Percentiles rank a stretch among this genome's conserved stretches.
Conservation (phyloP, 2,329 filamentous ascomycete genomes). For the Chaetomium globosum region DNA sequence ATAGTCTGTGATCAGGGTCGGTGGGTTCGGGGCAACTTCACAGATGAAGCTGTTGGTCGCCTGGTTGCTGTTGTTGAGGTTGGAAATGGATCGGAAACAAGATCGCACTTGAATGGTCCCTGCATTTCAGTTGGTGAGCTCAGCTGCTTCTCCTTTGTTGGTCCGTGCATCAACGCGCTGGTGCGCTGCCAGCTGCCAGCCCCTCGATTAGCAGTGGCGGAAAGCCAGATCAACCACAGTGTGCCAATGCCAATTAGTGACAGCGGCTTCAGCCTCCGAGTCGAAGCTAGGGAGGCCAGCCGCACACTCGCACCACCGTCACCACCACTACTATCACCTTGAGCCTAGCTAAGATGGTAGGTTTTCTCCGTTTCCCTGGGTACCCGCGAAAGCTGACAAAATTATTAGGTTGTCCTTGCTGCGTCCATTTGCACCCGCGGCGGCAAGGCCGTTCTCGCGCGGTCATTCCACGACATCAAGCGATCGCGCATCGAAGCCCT, state of each 20-base stretch:
- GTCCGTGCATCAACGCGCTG: background rate
- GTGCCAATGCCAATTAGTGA: slow-evolving; percentile 27
- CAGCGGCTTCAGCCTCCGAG: slow-evolving; percentile 9
- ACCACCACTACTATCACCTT: slow-evolving; percentile 16
- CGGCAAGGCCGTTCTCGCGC: slow-evolving; percentile 96
- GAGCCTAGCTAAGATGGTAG: slow-evolving; percentile 46
- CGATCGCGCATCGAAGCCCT: slow-evolving; percentile 95
- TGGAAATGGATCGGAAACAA: slow-evolving; percentile 12
- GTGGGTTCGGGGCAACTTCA: background rate
- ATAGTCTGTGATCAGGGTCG: background rate
- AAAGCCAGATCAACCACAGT: slow-evolving; percentile 35
- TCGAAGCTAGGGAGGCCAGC: slow-evolving; percentile 11
- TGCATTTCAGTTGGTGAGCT: slow-evolving; percentile 13
- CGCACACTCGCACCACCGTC: slow-evolving; percentile 21
- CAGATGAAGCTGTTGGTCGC: background rate
- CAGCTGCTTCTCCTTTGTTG: background rate
- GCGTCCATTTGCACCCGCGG: slow-evolving; percentile 98
- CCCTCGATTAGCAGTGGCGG: slow-evolving; percentile 29
- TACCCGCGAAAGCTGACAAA: slow-evolving; percentile 23
- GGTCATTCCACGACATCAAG: slow-evolving; percentile 97
- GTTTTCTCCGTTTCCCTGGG: slow-evolving; percentile 21
- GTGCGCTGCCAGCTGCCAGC: slow-evolving; percentile 32
- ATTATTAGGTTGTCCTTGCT: slow-evolving; percentile 84
- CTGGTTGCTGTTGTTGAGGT: slow-evolving; percentile 7
- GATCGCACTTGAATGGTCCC: background rate